A percentile compares a stretch with the other conserved stretches of the same genome.
These are phyloP conservation scores for Ceratobasidium sp. DNA, from an alignment of 1,284 basidiomycete genomes.

Conservation along the genomic window DNA sequence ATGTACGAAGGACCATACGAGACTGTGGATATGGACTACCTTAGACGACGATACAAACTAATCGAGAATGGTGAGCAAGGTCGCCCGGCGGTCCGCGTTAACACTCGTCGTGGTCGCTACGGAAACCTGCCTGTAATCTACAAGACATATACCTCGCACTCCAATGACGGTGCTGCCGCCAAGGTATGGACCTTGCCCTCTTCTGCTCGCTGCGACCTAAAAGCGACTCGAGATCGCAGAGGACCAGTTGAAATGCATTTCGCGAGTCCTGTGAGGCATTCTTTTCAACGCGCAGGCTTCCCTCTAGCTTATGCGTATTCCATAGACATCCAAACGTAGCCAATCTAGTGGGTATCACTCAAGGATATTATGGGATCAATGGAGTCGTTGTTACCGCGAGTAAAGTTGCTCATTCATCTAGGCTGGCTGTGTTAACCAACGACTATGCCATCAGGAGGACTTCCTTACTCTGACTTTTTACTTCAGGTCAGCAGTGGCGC, in stretches of 20 bases:
- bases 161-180: background rate
- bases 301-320: background rate
- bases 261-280: background rate
- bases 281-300: no score
- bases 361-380: background rate
- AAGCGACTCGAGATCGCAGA: background rate
- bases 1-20: no score
- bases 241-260: background rate
- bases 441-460: background rate
- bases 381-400: background rate
- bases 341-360: background rate
- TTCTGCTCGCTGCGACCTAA: background rate
- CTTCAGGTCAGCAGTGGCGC: background rate
- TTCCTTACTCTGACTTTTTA: background rate
- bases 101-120: background rate
- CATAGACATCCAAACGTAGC: background rate
- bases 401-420: background rate
- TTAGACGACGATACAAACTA: background rate
- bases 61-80: background rate
- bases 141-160: background rate
- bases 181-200: background rate
- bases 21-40: no score
- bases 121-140: background rate
- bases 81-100: background rate
- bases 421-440: background rate